Evolutionary conservation across 164 flowering plant genomes (phyloP).

Genomic region (Berberis thunbergii): DNA sequence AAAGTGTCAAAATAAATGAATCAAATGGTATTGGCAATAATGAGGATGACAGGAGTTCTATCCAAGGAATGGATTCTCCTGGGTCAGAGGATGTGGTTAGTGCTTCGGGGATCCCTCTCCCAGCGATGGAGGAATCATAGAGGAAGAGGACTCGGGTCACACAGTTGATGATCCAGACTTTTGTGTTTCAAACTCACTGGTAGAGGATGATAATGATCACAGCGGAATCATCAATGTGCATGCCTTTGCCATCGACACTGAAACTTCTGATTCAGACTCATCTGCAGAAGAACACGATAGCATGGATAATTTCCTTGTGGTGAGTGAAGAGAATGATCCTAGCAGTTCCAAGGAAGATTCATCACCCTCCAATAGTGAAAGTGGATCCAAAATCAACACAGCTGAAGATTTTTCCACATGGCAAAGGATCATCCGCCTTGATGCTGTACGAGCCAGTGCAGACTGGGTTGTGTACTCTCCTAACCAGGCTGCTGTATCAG

Average conservation of each 20-base stretch:
- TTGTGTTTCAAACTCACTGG: constrained; percentile 13
- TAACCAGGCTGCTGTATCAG: constrained; percentile 62
- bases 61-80: constrained; percentile 27
- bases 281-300: constrained; percentile 36
- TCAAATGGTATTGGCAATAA: constrained; percentile 9
- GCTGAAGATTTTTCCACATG: constrained; percentile 77
- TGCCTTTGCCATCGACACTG: constrained; percentile 11
- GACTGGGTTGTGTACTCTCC: constrained; percentile 68
- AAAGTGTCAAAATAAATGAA: constrained; percentile 18
- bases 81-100: constrained; percentile 76
- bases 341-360: constrained; percentile 11
- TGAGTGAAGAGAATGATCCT: constrained; percentile 22
- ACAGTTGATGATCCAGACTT: constrained; percentile 3
- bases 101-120: constrained; percentile 78
- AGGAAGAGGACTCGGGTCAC: constrained; percentile 25
- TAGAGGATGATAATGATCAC: constrained; percentile 28
- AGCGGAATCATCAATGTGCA: constrained; percentile 9
- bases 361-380: constrained; percentile 22
- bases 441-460: constrained; percentile 79
- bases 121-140: constrained; percentile 44
- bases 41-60: constrained; percentile 2
- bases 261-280: constrained; percentile 43
- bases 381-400: constrained; percentile 14
- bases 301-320: constrained; percentile 9
- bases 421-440: constrained; percentile 91